These are phyloP conservation scores for Pseudopyrenochaeta lycopersici DNA, from an alignment of 2,329 filamentous ascomycete species.

Conservation along the genomic window DNA sequence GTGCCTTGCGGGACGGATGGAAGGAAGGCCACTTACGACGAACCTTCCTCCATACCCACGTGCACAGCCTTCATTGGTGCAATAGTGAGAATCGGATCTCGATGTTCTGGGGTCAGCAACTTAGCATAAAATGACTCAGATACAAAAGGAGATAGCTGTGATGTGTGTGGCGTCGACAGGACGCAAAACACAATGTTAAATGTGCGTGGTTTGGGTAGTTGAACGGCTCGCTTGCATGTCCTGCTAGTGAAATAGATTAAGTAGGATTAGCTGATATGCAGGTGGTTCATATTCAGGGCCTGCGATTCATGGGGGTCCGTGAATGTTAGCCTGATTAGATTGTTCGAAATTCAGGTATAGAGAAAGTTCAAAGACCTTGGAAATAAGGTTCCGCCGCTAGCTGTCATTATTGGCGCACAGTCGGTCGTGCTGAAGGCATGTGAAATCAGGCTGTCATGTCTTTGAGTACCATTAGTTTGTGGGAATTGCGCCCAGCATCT, in stretches of 20 bases:
- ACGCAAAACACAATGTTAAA: neutral
- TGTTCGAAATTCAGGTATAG: neutral
- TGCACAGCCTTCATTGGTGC: conserved; percentile 12
- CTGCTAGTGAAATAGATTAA: conserved; percentile 9
- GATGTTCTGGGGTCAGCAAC: conserved; percentile 1
- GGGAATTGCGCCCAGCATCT: neutral
- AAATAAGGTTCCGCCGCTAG: conserved; percentile 10
- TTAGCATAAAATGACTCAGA: conserved; percentile 9
- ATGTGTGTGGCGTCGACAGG: neutral
- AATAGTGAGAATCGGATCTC: conserved; percentile 2
- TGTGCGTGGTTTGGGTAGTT: conserved; percentile 1
- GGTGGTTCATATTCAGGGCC: conserved; percentile 3
- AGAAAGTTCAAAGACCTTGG: neutral
- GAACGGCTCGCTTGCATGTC: conserved; percentile 10
- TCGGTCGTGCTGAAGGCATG: conserved; percentile 2
- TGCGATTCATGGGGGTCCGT: neutral
- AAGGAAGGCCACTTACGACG: conserved; percentile 5
- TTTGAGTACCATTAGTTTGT: neutral
- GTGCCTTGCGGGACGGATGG: conserved; percentile 1
- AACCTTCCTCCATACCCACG: neutral
- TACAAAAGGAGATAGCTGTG: conserved; percentile 3
- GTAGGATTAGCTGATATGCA: neutral
- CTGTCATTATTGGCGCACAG: neutral
- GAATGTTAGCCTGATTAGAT: neutral
- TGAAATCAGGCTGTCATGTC: neutral